Base-by-base conservation (phyloP, 2,329 filamentous ascomycete species). In the Diplodia intermedia region DNA sequence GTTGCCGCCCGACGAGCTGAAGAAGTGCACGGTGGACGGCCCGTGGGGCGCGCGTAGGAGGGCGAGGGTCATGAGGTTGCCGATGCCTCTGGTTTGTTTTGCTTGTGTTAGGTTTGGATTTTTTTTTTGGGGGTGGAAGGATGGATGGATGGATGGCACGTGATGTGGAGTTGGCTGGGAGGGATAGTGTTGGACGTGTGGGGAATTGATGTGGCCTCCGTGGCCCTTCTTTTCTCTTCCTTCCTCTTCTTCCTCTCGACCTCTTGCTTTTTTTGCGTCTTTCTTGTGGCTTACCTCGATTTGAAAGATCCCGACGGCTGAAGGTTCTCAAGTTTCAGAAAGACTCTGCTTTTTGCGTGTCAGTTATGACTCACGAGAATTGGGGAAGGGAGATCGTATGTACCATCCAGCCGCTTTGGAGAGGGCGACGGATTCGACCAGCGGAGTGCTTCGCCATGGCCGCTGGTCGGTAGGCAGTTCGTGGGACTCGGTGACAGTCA, bases 241-340 rank as follows among this genome's bases (percentile, higher is more conserved):
- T 33, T 33, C 3, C 8, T 31, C 1, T 8, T 8, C 31, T 33
- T 33, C 31, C 3, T 33, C 4, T 33, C 31, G 5, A 7, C 31
- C 31, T 18, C 12, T 18, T 20, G 1, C 14, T 47, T 20, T 20
- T 20, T 47, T 47, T 47, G 18, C 20, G 3, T 43, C 4, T 18
- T 43, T 43, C 38, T 47, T 7, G 4, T 47, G 18, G 4, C 43
- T n/a, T 11, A 47, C 60, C 60, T 72, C 56, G 91, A 94, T 79
- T 96, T 95, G 87, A 96, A 97, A 47, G 91, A 94, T 70, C 91
- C 91, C 23, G 90, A 91, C 4, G 92, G 93, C 75, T 97, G 93
- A 67, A 93, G 86, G 76, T 91, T 92, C 73, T 96, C 92, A 70
- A 95, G 87, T 79, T 96, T 96, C 74, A 96, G 88, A 78, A 91